Base-by-base conservation (phyloP, 2,329 filamentous ascomycete genomes). In the Cercospora citrullina region DNA sequence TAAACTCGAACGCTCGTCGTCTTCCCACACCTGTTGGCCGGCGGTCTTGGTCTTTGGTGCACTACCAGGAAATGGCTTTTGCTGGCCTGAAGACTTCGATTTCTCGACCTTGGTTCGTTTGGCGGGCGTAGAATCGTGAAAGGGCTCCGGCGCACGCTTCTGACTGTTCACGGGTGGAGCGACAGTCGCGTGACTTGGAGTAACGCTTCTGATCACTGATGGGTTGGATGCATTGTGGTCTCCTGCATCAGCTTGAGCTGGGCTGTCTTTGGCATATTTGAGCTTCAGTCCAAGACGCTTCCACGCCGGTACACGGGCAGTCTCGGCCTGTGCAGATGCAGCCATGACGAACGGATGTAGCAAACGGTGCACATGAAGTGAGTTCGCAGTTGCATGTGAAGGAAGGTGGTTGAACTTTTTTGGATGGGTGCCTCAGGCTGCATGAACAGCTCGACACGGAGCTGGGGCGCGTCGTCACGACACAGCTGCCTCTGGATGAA, bases 281-380 rank as follows among this genome's bases (percentile, higher is more conserved):
- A 87, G 80, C 79, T 87, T 87, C 69, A 88, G 80, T 39, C 86
- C 87, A 65, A 88, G 78, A 75, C 84, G 81, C 76, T 87, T 88
- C 86, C 86, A 89, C 68, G 87, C 86, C 33, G 87, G 86, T 59
- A 85, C 77, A 55, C 71, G 67, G 33, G 71, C 73, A 64, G 70
- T 30, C 0, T 66, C 59, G 21, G 62, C 31, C n/a, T 26, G 10
- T 45, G 33, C 23, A 12, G 64, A 23, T 26, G 64, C 42, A 8
- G 66, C 63, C 63, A 64, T 66, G 63, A 30, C 18, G 28, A 16
- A 33, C 12, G n/a, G 12, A 28, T 53, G 57, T 23, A 14, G 26
- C 57, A 64, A 59, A 36, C 55, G 16, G 31, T 18, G 31, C 55
- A 12, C 55, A 36, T 31, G 55, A 36, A 59, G 55, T 59, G 55